A percentile compares a stretch with the other conserved stretches of the same genome.
Evolutionary conservation across 1,284 basidiomycete species (phyloP).

Genomic region (Ceratobasidium sp.): DNA sequence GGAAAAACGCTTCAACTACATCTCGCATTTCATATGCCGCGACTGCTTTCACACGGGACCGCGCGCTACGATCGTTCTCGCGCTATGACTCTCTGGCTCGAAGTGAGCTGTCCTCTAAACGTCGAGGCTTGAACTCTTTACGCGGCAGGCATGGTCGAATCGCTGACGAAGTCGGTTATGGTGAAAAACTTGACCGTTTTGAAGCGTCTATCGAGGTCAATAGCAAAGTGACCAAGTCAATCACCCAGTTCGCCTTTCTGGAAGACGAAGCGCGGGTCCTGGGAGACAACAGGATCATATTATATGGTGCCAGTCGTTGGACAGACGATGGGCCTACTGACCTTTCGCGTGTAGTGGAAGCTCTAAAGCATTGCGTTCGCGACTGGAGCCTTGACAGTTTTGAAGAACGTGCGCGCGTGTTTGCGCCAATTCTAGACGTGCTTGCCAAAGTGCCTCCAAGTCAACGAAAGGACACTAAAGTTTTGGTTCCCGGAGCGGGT

Average conservation of each 20-base stretch:
- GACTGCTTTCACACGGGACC: conserved; percentile 34
- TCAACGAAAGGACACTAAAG: conserved; percentile 51
- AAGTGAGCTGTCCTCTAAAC: conserved; percentile 19
- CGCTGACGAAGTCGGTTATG: conserved; percentile 62
- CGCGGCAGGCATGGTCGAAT: conserved; percentile 48
- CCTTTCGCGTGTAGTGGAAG: conserved; percentile 60
- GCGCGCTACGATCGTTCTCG: conserved; percentile 28
- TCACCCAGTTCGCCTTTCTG: conserved; percentile 55
- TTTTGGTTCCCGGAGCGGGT: conserved; percentile 70
- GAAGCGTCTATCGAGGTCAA: conserved; percentile 58
- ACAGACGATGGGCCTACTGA: conserved; percentile 47
- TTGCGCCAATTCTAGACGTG: conserved; percentile 61
- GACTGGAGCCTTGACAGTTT: conserved; percentile 69
- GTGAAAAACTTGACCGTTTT: conserved; percentile 58
- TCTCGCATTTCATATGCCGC: conserved; percentile 32
- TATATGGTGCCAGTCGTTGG: conserved; percentile 25
- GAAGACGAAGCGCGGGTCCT: conserved; percentile 42
- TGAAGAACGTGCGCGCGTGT: conserved; percentile 60
- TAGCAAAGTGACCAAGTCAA: conserved; percentile 55
- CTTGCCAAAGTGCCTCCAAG: conserved; percentile 47
- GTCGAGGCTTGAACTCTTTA: conserved; percentile 13
- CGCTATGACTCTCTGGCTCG: conserved; percentile 24
- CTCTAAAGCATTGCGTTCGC: conserved; percentile 69
- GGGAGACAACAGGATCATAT: conserved; percentile 34
- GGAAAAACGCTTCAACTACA: conserved; percentile 9